Percentiles rank a stretch among this genome's conserved stretches.
phyloP scores from a whole-genome alignment of 192 early-diverging fungal species.

The Backusella westeae region DNA sequence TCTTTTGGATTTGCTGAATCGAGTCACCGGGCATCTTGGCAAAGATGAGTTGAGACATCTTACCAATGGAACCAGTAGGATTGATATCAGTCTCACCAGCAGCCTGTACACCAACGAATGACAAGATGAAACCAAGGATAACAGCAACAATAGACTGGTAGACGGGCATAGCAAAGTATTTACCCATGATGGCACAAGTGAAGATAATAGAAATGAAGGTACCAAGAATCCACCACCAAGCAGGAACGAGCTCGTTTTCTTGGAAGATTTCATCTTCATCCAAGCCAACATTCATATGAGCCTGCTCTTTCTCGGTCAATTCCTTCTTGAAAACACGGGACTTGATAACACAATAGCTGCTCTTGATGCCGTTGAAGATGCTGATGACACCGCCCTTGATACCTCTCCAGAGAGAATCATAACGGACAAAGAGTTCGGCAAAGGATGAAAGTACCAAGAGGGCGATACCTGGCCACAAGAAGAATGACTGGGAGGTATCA shows the following conservation, averaged over 20 bases:
- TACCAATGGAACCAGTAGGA: slow-evolving; percentile 62
- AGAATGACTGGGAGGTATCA: slow-evolving; percentile 58
- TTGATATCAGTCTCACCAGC: slow-evolving; percentile 69
- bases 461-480: slow-evolving; percentile 70
- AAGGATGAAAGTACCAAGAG: slow-evolving; percentile 66
- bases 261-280: slow-evolving; percentile 43
- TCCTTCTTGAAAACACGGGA: slow-evolving; percentile 2
- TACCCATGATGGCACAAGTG: slow-evolving; percentile 54
- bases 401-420: slow-evolving; percentile 42
- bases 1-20: slow-evolving; percentile 42
- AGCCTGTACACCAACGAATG: slow-evolving; percentile 63
- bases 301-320: slow-evolving; percentile 11
- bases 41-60: slow-evolving; percentile 65
- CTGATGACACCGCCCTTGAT: slow-evolving; percentile 34
- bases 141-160: slow-evolving; percentile 59
- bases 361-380: not conserved
- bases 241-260: slow-evolving; percentile 49
- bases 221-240: slow-evolving; percentile 54
- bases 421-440: slow-evolving; percentile 54
- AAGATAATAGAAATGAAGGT: slow-evolving; percentile 48
- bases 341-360: slow-evolving; percentile 12
- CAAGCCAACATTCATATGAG: not conserved
- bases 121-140: slow-evolving; percentile 61
- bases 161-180: slow-evolving; percentile 54
- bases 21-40: slow-evolving; percentile 45